Percentiles rank a stretch among this genome's conserved stretches.
These are phyloP conservation scores for Candida sakaeoensis DNA, from an alignment of 805 yeast genomes.

Conservation along the genomic window DNA sequence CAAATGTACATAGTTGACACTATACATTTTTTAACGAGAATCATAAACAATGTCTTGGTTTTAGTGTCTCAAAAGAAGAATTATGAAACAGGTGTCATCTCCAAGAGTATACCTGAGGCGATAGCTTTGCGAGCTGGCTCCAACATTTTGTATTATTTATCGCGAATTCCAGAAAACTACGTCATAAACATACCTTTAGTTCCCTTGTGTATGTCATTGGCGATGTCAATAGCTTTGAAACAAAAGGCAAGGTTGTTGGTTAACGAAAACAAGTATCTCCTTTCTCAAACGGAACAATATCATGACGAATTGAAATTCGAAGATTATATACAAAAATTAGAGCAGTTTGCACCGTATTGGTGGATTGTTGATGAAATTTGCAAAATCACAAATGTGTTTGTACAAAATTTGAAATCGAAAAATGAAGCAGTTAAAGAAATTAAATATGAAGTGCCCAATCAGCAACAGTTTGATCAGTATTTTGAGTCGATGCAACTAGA, in stretches of 20 bases:
- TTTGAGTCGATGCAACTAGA: slow-evolving; percentile 25
- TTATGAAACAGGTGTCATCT: slow-evolving; percentile 20
- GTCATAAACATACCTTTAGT: slow-evolving; percentile 23
- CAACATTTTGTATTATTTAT: slow-evolving; percentile 24
- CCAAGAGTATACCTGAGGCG: slow-evolving; percentile 22
- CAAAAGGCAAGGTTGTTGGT: slow-evolving; percentile 13
- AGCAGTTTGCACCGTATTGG: slow-evolving; percentile 21
- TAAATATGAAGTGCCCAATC: background rate
- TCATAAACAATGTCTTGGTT: slow-evolving; percentile 25
- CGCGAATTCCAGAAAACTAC: slow-evolving; percentile 16
- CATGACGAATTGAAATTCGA: slow-evolving; percentile 14
- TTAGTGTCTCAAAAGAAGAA: slow-evolving; percentile 24
- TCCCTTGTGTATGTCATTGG: slow-evolving; percentile 24
- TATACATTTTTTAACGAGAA: slow-evolving; percentile 23
- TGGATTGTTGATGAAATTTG: slow-evolving; percentile 27
- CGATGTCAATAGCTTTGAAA: slow-evolving; percentile 24
- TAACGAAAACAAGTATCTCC: slow-evolving; percentile 1
- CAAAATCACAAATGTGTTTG: slow-evolving; percentile 19
- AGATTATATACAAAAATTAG: slow-evolving; percentile 18
- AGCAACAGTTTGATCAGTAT: slow-evolving; percentile 19
- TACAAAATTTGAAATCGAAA: slow-evolving; percentile 14
- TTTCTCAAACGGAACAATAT: slow-evolving; percentile 7
- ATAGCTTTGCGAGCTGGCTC: slow-evolving; percentile 20
- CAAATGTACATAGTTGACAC: slow-evolving; percentile 17
- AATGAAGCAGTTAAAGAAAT: background rate